Percentiles rank a stretch among this genome's conserved stretches.
Evolutionary conservation across 768 basidiomycete genomes (phyloP).

Genomic region (Hericium rajendrae): DNA sequence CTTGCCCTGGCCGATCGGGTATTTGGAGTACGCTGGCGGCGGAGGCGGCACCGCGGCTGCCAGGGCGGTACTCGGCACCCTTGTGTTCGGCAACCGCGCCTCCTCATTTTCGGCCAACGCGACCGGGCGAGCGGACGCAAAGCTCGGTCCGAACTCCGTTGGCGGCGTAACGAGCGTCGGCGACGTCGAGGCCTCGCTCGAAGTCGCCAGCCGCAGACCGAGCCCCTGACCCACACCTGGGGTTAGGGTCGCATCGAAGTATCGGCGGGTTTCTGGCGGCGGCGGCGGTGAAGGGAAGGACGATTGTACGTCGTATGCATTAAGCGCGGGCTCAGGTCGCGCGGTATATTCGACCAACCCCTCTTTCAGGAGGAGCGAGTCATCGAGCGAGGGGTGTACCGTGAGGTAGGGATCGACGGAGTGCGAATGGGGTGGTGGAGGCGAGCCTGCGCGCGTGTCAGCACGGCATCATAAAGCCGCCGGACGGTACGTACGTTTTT

Average conservation of each 20-base stretch:
- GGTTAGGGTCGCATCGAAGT: background rate
- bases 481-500: background rate
- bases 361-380: constrained; percentile 10
- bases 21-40: constrained; percentile 8
- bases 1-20: constrained; percentile 6
- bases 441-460: background rate
- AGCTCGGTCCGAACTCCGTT: background rate
- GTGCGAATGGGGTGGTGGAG: background rate
- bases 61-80: background rate
- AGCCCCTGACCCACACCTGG: background rate
- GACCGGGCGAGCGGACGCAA: too few species aligned
- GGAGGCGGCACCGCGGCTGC: constrained; percentile 1
- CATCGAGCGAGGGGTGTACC: constrained; percentile 11
- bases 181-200: background rate
- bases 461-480: background rate
- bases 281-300: background rate
- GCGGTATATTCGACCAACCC: constrained; percentile 8
- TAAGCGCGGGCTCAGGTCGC: constrained; percentile 7
- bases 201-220: background rate
- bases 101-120: background rate
- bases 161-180: background rate
- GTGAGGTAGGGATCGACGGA: constrained; percentile 10
- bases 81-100: background rate
- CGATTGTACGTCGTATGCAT: constrained; percentile 7
- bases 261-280: background rate